phyloP scores from a whole-genome alignment of 768 basidiomycete species.

The Phylloporus sp. region DNA sequence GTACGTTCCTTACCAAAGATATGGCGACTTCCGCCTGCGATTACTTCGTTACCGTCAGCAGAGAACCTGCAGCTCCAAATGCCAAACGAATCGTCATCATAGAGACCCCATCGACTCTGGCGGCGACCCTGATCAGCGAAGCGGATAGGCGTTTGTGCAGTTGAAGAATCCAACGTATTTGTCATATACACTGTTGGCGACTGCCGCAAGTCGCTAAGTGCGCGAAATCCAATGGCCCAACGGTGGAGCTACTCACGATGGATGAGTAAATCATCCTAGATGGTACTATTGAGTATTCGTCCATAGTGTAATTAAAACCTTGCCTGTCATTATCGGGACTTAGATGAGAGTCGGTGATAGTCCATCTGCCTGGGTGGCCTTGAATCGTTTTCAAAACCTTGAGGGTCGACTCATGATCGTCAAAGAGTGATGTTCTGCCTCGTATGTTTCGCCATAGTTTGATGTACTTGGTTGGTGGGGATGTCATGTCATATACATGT shows the following conservation, averaged over 20 bases:
- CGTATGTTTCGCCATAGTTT: slow-evolving; percentile 12
- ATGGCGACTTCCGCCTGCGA: slow-evolving; percentile 85
- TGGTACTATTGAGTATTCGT: slow-evolving; percentile 36
- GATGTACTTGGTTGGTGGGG: slow-evolving; percentile 34
- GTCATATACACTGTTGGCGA: slow-evolving; percentile 72
- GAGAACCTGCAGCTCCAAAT: slow-evolving; percentile 97
- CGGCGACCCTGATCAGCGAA: slow-evolving; percentile 47
- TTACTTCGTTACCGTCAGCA: slow-evolving; percentile 91
- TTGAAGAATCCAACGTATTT: slow-evolving; percentile 58
- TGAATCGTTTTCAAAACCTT: slow-evolving; percentile 60
- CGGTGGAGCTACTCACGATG: slow-evolving; percentile 44
- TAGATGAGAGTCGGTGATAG: slow-evolving; percentile 90
- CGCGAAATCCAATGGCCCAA: background rate
- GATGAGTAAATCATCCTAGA: slow-evolving; percentile 88
- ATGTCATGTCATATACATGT: slow-evolving; percentile 79
- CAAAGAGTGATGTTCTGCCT: slow-evolving; percentile 15
- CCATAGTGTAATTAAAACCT: slow-evolving; percentile 36
- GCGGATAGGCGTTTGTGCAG: slow-evolving; percentile 56
- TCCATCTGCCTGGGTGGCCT: slow-evolving; percentile 80
- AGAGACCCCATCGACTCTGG: slow-evolving; percentile 29
- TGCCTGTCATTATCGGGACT: slow-evolving; percentile 85
- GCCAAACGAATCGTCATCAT: slow-evolving; percentile 50
- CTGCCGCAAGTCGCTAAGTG: slow-evolving; percentile 34
- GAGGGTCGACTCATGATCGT: slow-evolving; percentile 42
- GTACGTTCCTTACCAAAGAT: slow-evolving; percentile 54